Evolutionary conservation across 768 basidiomycete species (phyloP), one percentile per base, ranked within the genome.

Genomic region (Harrya chromipes): DNA sequence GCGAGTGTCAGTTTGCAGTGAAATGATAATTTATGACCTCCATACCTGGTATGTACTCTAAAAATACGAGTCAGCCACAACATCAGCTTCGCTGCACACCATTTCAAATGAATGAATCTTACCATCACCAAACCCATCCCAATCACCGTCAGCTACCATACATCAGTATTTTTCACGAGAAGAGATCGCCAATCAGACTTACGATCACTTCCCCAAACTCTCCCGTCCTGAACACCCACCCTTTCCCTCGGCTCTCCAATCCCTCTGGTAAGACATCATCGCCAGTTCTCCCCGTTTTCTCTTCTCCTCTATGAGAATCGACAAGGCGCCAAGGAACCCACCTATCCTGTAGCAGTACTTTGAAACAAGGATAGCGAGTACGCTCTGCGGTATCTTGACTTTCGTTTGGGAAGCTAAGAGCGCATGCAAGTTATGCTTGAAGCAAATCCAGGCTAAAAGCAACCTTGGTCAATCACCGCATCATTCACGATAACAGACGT

Each of bases 81-180:
- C 26, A 43, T 61, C 41, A 61, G 57, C 19, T 16, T 40, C 31
- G 17, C 23, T 23, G 20, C 46, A 40, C 27, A 40, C 46, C 9
- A 4, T 40, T 29, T 11, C 24, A 45, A 47, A 34, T 19, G 51
- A 40, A 20, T 16, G 4, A 33, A 14, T 33, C 82, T 49, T 53
- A 83, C 85, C 90, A 93, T 87, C 34, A 94, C 88, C 90, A 97
- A 90, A 6, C 84, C 85, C 87, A 94, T 91, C 11, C 86, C 92
- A 49, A 87, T 74, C 3, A 84, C 83, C 8, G 83, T 82, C 40
- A 88, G 65, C 77, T 80, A 39, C 4, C 2, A 12, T 23, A 21
- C 23, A 39, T 62, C 31, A 64, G 47, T 14, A 52, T 37, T 29
- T 40, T 37, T 5, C 43, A 52, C 40, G 35, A 6, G 20, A 0